Percentiles rank a stretch among this genome's conserved stretches.
These are phyloP conservation scores for Fusarium sp. DNA, from an alignment of 2,329 filamentous ascomycete genomes.

Conservation along the genomic window DNA sequence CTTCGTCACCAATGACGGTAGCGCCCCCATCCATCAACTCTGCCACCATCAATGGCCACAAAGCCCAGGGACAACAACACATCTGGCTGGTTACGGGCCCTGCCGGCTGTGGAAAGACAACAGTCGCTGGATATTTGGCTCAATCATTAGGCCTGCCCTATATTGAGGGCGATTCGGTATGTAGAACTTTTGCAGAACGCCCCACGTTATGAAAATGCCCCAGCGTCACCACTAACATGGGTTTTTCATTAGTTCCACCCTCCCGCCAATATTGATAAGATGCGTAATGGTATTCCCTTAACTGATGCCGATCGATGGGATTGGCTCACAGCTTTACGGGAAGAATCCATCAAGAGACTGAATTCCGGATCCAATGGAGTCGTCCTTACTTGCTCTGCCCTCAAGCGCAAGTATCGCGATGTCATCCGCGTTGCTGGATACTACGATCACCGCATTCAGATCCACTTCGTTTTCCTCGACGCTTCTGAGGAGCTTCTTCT, in stretches of 20 bases:
- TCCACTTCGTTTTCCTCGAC: conserved; percentile 93
- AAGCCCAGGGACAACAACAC: conserved; percentile 62
- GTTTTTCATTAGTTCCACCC: conserved; percentile 70
- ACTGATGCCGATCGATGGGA: conserved; percentile 97
- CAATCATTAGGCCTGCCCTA: conserved; percentile 72
- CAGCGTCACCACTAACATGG: conserved; percentile 38
- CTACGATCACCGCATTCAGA: conserved; percentile 74
- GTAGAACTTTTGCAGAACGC: conserved; percentile 1
- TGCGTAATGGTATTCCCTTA: conserved; percentile 83
- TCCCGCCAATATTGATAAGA: conserved; percentile 85
- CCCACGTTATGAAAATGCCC: neutral
- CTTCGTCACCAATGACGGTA: conserved; percentile 36
- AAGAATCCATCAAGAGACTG: conserved; percentile 69
- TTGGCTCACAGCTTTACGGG: conserved; percentile 84
- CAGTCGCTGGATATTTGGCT: conserved; percentile 73
- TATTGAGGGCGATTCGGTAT: conserved; percentile 81
- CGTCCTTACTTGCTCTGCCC: conserved; percentile 94
- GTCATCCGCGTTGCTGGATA: conserved; percentile 85
- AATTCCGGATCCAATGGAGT: conserved; percentile 72
- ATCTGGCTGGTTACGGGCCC: conserved; percentile 85
- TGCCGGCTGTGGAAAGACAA: conserved; percentile 82
- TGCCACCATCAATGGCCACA: conserved; percentile 43
- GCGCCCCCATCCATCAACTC: conserved; percentile 42
- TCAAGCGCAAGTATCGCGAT: conserved; percentile 97
- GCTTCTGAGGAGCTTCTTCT: conserved; percentile 80